These are phyloP conservation scores for Samsoniella hepiali DNA, from an alignment of 2,329 filamentous ascomycete species.

Conservation along the genomic window DNA sequence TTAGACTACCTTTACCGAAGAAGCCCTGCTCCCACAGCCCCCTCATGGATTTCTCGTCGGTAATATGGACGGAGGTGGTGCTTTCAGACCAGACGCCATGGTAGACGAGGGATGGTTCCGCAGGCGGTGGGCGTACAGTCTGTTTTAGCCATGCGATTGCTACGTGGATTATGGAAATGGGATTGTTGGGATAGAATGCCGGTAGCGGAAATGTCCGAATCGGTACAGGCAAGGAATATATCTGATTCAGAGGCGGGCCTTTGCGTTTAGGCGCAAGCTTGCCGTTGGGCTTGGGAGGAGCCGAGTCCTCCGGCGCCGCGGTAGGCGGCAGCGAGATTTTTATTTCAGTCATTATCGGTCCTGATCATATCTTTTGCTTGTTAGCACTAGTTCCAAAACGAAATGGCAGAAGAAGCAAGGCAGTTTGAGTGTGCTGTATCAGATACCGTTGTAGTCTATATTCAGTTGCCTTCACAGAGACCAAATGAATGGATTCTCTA, in stretches of 20 bases:
- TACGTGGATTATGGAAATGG: conserved; percentile 79
- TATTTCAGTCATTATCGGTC: conserved; percentile 9
- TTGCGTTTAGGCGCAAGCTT: conserved; percentile 29
- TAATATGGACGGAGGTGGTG: conserved; percentile 81
- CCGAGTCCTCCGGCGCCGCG: conserved; percentile 23
- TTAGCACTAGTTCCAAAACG: conserved; percentile 20
- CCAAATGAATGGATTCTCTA: conserved; percentile 58
- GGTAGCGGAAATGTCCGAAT: conserved; percentile 81
- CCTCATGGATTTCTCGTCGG: conserved; percentile 69
- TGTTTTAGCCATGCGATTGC: conserved; percentile 74
- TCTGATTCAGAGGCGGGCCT: conserved; percentile 57
- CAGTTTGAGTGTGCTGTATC: conserved; percentile 46
- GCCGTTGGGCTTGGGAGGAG: conserved; percentile 23
- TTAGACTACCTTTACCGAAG: conserved; percentile 90
- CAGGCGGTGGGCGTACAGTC: conserved; percentile 61
- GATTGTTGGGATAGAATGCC: conserved; percentile 86
- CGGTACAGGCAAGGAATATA: conserved; percentile 79
- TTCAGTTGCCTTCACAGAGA: conserved; percentile 60
- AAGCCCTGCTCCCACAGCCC: conserved; percentile 96
- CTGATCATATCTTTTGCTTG: neutral
- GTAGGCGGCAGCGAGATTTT: conserved; percentile 2
- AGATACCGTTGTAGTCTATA: conserved; percentile 99
- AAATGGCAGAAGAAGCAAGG: neutral
- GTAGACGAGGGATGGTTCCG: conserved; percentile 63
- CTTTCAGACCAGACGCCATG: conserved; percentile 75